Evolutionary conservation across 1,284 basidiomycete genomes (phyloP).

Genomic region (Microbotryum violaceum): DNA sequence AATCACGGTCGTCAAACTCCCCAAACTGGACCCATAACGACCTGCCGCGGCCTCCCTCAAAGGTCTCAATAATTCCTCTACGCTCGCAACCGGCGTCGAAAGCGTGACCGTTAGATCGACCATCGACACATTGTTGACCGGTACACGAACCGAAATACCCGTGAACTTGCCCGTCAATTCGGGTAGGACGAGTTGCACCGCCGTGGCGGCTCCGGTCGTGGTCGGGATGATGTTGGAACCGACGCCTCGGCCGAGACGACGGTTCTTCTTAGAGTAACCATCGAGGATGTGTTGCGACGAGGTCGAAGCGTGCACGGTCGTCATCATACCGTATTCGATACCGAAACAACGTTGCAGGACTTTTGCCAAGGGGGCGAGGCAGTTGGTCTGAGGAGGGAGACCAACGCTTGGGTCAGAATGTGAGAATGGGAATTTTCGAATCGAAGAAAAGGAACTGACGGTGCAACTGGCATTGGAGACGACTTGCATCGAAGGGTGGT

Average conservation of each 20-base stretch:
- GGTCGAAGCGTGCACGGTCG: slow-evolving; percentile 44
- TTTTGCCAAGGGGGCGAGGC: slow-evolving; percentile 43
- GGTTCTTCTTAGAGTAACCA: slow-evolving; percentile 43
- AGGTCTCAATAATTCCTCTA: slow-evolving; percentile 41
- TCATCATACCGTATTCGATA: slow-evolving; percentile 45
- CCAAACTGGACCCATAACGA: slow-evolving; percentile 9
- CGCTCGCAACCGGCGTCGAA: slow-evolving; percentile 36
- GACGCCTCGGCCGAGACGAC: slow-evolving; percentile 37
- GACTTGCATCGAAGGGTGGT: slow-evolving; percentile 38
- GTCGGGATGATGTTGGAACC: slow-evolving; percentile 43
- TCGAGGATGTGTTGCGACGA: slow-evolving; percentile 44
- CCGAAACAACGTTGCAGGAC: slow-evolving; percentile 42
- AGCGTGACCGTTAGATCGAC: slow-evolving; percentile 45
- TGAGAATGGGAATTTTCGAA: neutral
- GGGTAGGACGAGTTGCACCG: slow-evolving; percentile 44
- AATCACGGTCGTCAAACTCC: slow-evolving; percentile 33
- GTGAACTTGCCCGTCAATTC: slow-evolving; percentile 44
- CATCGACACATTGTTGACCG: slow-evolving; percentile 43
- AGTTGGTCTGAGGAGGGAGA: slow-evolving; percentile 39
- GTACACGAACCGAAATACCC: slow-evolving; percentile 44
- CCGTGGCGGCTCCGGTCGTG: slow-evolving; percentile 42
- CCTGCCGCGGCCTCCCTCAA: slow-evolving; percentile 39
- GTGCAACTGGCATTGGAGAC: slow-evolving; percentile 45
- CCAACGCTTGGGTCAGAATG: neutral
- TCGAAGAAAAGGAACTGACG: slow-evolving; percentile 25